Evolutionary conservation across 1,284 basidiomycete genomes (phyloP).

Genomic region (Leucoagaricus sp.): DNA sequence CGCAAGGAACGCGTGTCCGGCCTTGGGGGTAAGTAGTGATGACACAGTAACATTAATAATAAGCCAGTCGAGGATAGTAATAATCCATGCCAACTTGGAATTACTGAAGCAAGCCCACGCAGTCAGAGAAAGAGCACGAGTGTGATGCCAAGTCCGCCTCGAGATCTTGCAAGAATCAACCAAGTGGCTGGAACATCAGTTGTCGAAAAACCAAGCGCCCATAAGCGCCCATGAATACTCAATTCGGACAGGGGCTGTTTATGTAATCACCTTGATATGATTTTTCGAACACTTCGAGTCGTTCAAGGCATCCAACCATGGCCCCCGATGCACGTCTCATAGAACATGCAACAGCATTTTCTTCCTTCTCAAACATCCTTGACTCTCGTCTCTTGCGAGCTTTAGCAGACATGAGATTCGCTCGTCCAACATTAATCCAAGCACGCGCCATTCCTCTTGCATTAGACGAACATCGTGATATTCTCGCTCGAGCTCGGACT

Average conservation of each 20-base stretch:
- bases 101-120: no score
- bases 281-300: neutral
- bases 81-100: no score
- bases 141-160: no score
- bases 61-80: no score
- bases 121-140: no score
- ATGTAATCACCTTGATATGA: slow-evolving; percentile 6
- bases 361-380: slow-evolving; percentile 70
- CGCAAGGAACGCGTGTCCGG: no score
- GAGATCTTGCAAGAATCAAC: no score
- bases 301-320: slow-evolving; percentile 2
- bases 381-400: slow-evolving; percentile 78
- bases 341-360: slow-evolving; percentile 58
- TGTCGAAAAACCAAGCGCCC: no score
- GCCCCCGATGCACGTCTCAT: slow-evolving; percentile 38
- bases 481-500: slow-evolving; percentile 92
- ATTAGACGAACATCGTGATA: slow-evolving; percentile 82
- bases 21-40: no score
- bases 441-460: slow-evolving; percentile 83
- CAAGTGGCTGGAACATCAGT: no score
- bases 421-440: slow-evolving; percentile 83
- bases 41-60: no score
- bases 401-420: slow-evolving; percentile 80
- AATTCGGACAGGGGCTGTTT: slow-evolving; percentile 1
- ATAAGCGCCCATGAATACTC: no score